Base-by-base conservation (phyloP, 2,329 filamentous ascomycete species). In the Neofusicoccum kwambonambiense region DNA sequence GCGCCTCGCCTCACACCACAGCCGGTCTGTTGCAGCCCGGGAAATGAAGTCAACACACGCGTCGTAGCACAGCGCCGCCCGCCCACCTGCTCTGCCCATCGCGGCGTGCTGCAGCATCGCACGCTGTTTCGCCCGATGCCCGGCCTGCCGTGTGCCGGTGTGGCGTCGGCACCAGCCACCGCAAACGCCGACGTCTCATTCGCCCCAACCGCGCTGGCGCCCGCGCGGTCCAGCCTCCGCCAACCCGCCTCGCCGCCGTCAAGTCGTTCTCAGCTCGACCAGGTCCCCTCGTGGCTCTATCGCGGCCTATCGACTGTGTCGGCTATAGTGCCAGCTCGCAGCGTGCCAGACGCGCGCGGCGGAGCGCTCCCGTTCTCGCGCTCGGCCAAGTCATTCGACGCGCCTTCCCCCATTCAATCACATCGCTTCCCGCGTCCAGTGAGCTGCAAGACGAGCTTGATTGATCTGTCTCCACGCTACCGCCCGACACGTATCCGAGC, bases 361-460 rank as follows among this genome's bases (percentile, higher is more conserved):
- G 22, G 41, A 58, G 39, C 39, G 15, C 12, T n/a, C 27, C 15
- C 41, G 39, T 22, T 22, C 22, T 7, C 27, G 1, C 27, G 27
- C 27, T 31, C 27, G 5, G 27, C 15, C 41, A n/a, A 44, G 41
- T 44, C 41, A 17, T 44, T 19, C 42, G 34, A 22, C 42, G 42
- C 56, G 15, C 5, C 22, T 42, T 44, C 8, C 47, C 35, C 58
- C 13, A 27, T 51, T 52, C 39, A 19, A 63, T 63, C 56, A 49
- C 61, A 63, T 63, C 61, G 54, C 50, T 54, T 63, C 61, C 61
- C 49, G 47, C 37, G 54, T 58, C 54, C 54, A 41, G 39, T 39
- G 41, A 44, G 22, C 54, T 58, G 41, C 51, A 56, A 19, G 22
- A 57, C 39, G 22, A 42, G 52, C 42, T 60, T 60, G 42, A 60